Evolutionary conservation across 768 basidiomycete genomes (phyloP), one percentile per base, ranked within the genome.

Genomic region (Amanita fuliginea): DNA sequence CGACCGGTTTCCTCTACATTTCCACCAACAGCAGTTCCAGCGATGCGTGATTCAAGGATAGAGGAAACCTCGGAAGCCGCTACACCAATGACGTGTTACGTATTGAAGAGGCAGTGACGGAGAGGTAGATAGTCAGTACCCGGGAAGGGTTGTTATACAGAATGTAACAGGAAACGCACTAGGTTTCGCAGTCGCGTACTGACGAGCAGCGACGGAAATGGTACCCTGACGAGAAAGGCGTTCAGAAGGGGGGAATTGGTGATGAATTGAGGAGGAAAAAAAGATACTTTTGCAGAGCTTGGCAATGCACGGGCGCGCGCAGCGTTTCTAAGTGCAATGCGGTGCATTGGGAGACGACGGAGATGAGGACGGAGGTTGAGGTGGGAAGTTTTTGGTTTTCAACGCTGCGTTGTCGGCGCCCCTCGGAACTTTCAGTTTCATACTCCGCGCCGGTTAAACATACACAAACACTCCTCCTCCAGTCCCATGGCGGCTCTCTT

Each of bases 1-100:
- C 95, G 93, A 64, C 96, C 96, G 53, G 96, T 98, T 74, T 99
- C 96, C 74, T 97, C 92, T 63, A 98, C 91, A 67, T 97, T 96
- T 60, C 81, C 90, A 60, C 89, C 84, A 59, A 92, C 74, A 58
- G 86, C 74, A 56, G 89, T 78, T 67, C 95, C 96, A 57, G 94
- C 80, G 67, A 99, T 99, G 67, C 96, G 90, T 63, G 87, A 86
- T 79, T 99, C 96, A 64, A 99, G 83, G 74, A 99, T 97, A 60
- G 93, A 93, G 40, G 96, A 95, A 59, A 99, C 96, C 80, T 99
- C 96, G 61, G 94, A 95, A 58, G 95, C 96, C 66, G 93, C 96
- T 95, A 61, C 59, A 49, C 46, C 33, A 33, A 43, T 51, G 46
- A 56, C 54, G 63, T 70, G 64, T 67, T 62, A 66, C 66, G 63